These are phyloP conservation scores for Tulasnella sp. DNA, from an alignment of 768 basidiomycete genomes.

Conservation along the genomic window DNA sequence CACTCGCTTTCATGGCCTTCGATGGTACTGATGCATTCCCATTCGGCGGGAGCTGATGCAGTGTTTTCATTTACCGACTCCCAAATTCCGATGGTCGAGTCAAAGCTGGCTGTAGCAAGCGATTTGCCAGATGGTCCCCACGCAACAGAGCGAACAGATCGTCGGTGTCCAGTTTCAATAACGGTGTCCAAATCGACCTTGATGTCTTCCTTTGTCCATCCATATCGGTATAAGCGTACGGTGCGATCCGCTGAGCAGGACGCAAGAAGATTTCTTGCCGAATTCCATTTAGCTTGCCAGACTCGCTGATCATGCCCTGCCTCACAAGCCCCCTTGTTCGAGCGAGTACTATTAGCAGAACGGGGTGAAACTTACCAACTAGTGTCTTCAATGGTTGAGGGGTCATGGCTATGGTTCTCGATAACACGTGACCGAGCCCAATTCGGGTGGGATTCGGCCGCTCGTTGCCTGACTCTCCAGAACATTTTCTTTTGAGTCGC, in stretches of 20 bases:
- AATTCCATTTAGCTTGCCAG: slow-evolving; percentile 88
- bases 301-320: slow-evolving; percentile 71
- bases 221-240: slow-evolving; percentile 72
- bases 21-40: slow-evolving; percentile 78
- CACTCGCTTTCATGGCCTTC: slow-evolving; percentile 96
- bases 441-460: background rate
- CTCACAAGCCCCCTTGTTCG: background rate
- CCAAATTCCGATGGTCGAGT: slow-evolving; percentile 87
- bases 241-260: slow-evolving; percentile 94
- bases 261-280: slow-evolving; percentile 64
- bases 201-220: slow-evolving; percentile 20
- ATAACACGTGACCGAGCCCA: background rate
- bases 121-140: slow-evolving; percentile 84
- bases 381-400: background rate
- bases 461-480: background rate
- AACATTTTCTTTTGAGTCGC: slow-evolving; percentile 30
- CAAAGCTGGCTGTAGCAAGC: slow-evolving; percentile 88
- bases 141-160: slow-evolving; percentile 75
- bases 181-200: slow-evolving; percentile 42
- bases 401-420: background rate
- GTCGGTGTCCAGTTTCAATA: slow-evolving; percentile 74
- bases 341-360: background rate
- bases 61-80: slow-evolving; percentile 58
- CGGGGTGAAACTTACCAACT: background rate
- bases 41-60: slow-evolving; percentile 31